Evolutionary conservation across 2,329 filamentous ascomycete genomes (phyloP), one percentile per base, ranked within the genome.

Genomic region (Penicillium sp.): DNA sequence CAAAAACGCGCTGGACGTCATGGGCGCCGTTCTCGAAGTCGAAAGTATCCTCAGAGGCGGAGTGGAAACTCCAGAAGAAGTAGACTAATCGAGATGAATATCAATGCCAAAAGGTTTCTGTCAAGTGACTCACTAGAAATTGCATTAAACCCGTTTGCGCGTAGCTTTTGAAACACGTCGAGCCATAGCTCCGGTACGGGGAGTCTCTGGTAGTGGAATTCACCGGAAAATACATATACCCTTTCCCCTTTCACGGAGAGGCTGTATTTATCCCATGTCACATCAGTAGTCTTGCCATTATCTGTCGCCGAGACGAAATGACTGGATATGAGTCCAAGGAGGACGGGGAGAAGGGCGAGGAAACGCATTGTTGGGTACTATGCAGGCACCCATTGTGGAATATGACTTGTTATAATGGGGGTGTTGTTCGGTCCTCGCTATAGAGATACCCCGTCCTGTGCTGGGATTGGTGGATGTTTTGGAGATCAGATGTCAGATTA

Each of bases 131-230:
- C 68, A 77, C 75, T 72, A 73, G 70, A 71, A 25, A 83, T 73
- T 17, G 81, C 72, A 67, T 83, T 84, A 67, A 82, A 82, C 0
- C 81, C 82, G 62, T 78, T 81, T 9, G 82, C 79, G 60, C 78
- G 77, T 58, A 83, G 75, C 58, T 83, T 84, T 52, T 84, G 80
- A 56, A 84, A 82, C 35, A 84, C 78, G 61, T 84, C 81, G 38
- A 80, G 63, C 80, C 82, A 84, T 27, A 84, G 62, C 51, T 83
- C 82, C 0, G 81, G 82, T 0, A 83, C 80, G 0, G 81, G 82
- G 35, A 84, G 74, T 3, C 82, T 75, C 60, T 79, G 75, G 56
- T 83, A 84, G 60, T 84, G 82, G 42, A 84, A 83, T 60, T 84
- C 81, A 25, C 77, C 81, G 2, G 74, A 75, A 61, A 79, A 80